Evolutionary conservation across 2,329 filamentous ascomycete genomes (phyloP), one percentile per base, ranked within the genome.

Genomic region (Coniochaeta ligniaria): DNA sequence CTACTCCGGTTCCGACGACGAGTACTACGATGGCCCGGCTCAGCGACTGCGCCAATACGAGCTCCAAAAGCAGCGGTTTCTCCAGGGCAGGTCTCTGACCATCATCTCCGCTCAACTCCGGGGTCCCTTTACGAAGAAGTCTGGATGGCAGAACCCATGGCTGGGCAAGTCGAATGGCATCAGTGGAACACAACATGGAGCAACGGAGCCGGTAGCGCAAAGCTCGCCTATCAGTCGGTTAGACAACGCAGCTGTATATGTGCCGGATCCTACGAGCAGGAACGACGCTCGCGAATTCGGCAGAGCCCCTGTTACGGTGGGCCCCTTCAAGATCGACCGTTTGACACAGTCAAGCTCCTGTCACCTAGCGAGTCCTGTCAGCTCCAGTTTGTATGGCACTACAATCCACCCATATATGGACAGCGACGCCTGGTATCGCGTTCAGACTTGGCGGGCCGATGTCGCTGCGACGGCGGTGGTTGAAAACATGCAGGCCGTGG

Each of bases 31-130:
- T 14, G 70, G 69, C 22, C 72, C 81, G 3, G 74, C 74, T 35
- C 71, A 76, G 3, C 78, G 82, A 68, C 78, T 78, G 28, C 71
- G 75, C 24, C 79, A 83, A 62, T 85, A 87, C 61, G 86, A 90
- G 69, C 72, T 76, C 0, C 80, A 87, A 14, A 88, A 84, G 1
- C 73, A 78, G 35, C 77, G 79, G 36, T 90, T 82, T 65, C 73
- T 90, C 41, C 72, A 77, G 7, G 88, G 88, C 0, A 73, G 78
- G 33, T 68, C 78, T 1, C 80, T 87, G 0, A 67, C 81, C 26
- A 76, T 92, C 2, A 70, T 86, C 3, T 88, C 88, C 14, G 82
- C 88, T 7, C 72, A 74, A 6, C 74, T 91, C 3, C 79, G 74
- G 62, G 88, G 88, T 0, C 88, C 88, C 0, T 88, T 90, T 64